Conservation (phyloP, 257 asterid genomes). For the Solanum medicagineum region DNA sequence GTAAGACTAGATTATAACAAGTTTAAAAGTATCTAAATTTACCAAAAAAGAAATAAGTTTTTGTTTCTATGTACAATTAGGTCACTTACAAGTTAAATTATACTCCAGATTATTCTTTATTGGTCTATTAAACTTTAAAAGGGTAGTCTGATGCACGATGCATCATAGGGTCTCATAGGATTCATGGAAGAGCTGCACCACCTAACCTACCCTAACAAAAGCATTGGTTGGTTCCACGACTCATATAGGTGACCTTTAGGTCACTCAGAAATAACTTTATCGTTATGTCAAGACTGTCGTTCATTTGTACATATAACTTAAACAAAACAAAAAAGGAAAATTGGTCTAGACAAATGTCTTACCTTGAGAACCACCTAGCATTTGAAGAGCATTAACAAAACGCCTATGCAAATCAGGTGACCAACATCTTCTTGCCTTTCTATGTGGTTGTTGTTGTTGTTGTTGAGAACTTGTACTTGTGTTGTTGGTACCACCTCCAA, state of each 20-base stretch:
- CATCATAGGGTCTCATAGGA: background rate
- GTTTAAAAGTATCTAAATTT: background rate
- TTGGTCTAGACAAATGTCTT: background rate
- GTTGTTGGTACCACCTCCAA: background rate
- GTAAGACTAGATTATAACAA: background rate
- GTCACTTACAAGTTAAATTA: background rate
- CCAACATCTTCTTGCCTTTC: constrained; percentile 98
- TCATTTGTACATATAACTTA: background rate
- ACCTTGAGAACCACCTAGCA: constrained; percentile 99
- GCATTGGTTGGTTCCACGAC: background rate
- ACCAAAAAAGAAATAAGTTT: background rate
- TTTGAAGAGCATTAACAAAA: constrained; percentile 92
- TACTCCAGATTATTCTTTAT: background rate
- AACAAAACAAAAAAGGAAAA: background rate
- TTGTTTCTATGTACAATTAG: background rate
- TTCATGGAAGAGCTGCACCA: background rate
- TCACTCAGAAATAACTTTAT: background rate
- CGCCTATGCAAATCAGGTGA: constrained; percentile 92
- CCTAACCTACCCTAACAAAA: background rate
- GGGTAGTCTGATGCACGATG: background rate
- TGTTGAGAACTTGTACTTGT: constrained; percentile 21
- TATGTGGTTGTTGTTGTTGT: constrained; percentile 33
- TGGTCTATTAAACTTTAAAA: background rate
- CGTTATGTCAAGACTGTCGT: background rate
- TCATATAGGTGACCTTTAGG: background rate